These are phyloP conservation scores for Brasilioporus rufonigricans DNA, from an alignment of 768 basidiomycete genomes.

Conservation along the genomic window DNA sequence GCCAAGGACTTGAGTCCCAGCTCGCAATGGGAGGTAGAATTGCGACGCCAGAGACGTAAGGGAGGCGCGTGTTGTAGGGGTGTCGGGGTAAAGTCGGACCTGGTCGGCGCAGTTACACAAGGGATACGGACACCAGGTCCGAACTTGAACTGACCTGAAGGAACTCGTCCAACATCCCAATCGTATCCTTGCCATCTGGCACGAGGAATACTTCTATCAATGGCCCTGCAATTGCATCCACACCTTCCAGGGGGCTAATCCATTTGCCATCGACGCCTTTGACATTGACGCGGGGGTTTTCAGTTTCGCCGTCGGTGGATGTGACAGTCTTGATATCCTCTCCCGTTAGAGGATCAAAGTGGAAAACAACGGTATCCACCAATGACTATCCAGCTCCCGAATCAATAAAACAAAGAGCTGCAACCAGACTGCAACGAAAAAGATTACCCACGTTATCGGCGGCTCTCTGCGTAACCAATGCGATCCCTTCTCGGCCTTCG, in stretches of 20 bases:
- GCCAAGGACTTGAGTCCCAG: slow-evolving; percentile 51
- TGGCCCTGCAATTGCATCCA: slow-evolving; percentile 59
- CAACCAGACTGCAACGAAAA: background rate
- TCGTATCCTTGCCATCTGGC: slow-evolving; percentile 43
- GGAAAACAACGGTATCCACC: slow-evolving; percentile 73
- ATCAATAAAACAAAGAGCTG: slow-evolving; percentile 9
- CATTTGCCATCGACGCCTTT: slow-evolving; percentile 12
- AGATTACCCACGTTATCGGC: slow-evolving; percentile 55
- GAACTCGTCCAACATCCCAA: slow-evolving; percentile 73
- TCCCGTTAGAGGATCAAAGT: slow-evolving; percentile 79
- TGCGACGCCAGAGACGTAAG: slow-evolving; percentile 44
- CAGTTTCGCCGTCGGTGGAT: slow-evolving; percentile 5
- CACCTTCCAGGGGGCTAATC: slow-evolving; percentile 49
- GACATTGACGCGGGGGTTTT: background rate
- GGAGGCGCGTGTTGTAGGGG: slow-evolving; percentile 38
- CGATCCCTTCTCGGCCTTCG: slow-evolving; percentile 45
- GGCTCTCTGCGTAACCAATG: slow-evolving; percentile 57
- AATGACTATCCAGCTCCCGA: slow-evolving; percentile 40
- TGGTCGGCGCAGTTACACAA: slow-evolving; percentile 22
- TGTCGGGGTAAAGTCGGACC: slow-evolving; percentile 70
- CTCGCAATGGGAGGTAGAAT: slow-evolving; percentile 57
- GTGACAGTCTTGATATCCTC: slow-evolving; percentile 42
- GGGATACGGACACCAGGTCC: background rate
- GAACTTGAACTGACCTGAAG: slow-evolving; percentile 53
- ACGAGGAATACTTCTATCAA: slow-evolving; percentile 56